Percentiles rank a stretch among this genome's conserved stretches.
These are phyloP conservation scores for Ophiostoma tasmaniense DNA, from an alignment of 2,329 filamentous ascomycete genomes.

Conservation along the genomic window DNA sequence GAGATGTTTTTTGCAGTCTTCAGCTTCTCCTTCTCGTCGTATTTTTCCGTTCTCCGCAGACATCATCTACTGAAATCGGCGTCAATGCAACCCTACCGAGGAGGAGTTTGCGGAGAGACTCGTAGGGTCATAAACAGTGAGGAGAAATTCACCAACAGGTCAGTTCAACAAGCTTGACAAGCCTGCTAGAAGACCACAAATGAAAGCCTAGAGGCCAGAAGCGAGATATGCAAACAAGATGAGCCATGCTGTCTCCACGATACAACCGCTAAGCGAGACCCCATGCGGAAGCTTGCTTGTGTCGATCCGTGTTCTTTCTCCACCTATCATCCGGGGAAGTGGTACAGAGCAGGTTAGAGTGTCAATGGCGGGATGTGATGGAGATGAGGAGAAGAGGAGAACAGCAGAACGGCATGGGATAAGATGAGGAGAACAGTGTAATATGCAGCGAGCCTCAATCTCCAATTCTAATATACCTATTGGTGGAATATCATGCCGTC, in stretches of 20 bases:
- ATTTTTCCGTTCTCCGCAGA: slow-evolving; percentile 3
- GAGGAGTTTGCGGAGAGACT: not conserved
- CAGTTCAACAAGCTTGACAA: not conserved
- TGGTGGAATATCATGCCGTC: not conserved
- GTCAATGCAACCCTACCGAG: not conserved
- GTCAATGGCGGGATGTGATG: too few species aligned
- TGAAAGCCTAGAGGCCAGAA: not conserved
- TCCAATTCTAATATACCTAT: not conserved
- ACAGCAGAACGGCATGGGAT: not conserved
- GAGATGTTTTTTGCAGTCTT: not conserved
- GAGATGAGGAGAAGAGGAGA: not conserved
- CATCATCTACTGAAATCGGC: not conserved
- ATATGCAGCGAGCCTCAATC: not conserved
- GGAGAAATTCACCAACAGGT: not conserved
- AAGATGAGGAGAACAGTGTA: not conserved
- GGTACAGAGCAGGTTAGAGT: not conserved
- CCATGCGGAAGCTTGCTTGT: not conserved
- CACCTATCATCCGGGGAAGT: not conserved
- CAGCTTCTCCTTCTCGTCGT: too few species aligned
- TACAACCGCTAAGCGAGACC: not conserved
- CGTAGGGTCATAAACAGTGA: not conserved
- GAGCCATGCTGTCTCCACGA: not conserved
- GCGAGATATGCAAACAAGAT: not conserved
- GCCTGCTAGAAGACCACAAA: not conserved
- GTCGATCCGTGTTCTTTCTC: not conserved